Evolutionary conservation across 768 basidiomycete genomes (phyloP), one percentile per base, ranked within the genome.

Genomic region (Cantharellus anzutake): DNA sequence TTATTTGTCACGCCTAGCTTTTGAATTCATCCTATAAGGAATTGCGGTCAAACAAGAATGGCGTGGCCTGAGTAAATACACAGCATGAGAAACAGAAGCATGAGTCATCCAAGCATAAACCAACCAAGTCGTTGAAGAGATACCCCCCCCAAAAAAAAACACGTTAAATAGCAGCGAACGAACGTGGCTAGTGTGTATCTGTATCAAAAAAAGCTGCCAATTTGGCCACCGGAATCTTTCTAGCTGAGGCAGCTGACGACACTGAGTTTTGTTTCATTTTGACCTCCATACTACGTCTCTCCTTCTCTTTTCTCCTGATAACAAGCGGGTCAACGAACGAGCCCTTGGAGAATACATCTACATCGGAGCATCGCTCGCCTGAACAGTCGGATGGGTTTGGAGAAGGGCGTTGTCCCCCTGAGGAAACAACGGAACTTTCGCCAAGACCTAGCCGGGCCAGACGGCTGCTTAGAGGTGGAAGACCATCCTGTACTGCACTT

Each of bases 131-230:
- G n/a, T n/a, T n/a, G n/a, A n/a, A n/a, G n/a, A n/a, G n/a, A n/a
- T n/a, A n/a, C n/a, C n/a, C n/a, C n/a, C n/a, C n/a, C n/a, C n/a
- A n/a, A n/a, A n/a, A n/a, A n/a, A n/a, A n/a, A n/a, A n/a, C n/a
- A n/a, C n/a, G n/a, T n/a, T n/a, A n/a, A n/a, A n/a, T n/a, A n/a
- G n/a, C n/a, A n/a, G n/a, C n/a, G n/a, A n/a, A n/a, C n/a, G n/a
- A n/a, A n/a, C n/a, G n/a, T n/a, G n/a, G n/a, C n/a, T 48, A 48
- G 7, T 20, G 44, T 63, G 66, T 65, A 40, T 65, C 67, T 7
- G 59, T 62, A 56, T 89, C 84, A 65, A 91, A 91, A 70, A 84
- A 90, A n/a, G 86, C 86, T 11, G 88, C 84, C 50, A 91, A 70
- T 66, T 89, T 78, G 5, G 81, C 83, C 48, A 90, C 76, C 0